Conservation (phyloP, 768 basidiomycete genomes). For the Boletellus emodensis region DNA sequence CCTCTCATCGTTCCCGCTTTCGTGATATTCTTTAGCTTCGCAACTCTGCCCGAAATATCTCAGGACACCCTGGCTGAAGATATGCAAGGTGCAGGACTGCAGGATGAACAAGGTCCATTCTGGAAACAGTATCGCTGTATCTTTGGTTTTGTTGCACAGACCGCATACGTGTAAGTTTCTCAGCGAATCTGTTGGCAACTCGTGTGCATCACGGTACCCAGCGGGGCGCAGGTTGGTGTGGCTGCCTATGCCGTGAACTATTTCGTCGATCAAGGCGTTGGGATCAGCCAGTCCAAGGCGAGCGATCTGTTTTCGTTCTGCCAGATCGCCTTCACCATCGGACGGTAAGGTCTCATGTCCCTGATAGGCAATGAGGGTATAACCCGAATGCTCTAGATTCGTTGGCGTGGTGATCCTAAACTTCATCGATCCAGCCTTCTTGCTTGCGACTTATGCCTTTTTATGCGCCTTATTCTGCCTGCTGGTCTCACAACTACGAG, state of each 20-base stretch:
- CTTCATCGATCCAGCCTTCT: constrained; percentile 60
- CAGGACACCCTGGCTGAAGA: constrained; percentile 59
- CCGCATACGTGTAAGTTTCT: constrained; percentile 52
- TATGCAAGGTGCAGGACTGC: constrained; percentile 39
- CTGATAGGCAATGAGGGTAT: background rate
- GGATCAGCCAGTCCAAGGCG: constrained; percentile 47
- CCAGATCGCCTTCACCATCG: constrained; percentile 63
- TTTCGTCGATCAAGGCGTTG: constrained; percentile 58
- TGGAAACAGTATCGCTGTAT: constrained; percentile 67
- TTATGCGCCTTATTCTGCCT: constrained; percentile 51
- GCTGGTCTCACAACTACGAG: constrained; percentile 46
- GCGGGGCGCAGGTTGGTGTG: constrained; percentile 64
- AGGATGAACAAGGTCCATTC: constrained; percentile 50
- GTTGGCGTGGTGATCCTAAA: constrained; percentile 57
- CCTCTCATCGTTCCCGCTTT: background rate
- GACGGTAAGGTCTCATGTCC: constrained; percentile 38
- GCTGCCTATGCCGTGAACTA: constrained; percentile 69
- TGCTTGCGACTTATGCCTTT: constrained; percentile 52
- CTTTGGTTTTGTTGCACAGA: constrained; percentile 73
- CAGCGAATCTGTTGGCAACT: background rate
- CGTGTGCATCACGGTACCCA: constrained; percentile 13
- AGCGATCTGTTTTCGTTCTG: constrained; percentile 69
- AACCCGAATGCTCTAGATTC: constrained; percentile 41
- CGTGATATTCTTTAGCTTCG: constrained; percentile 44
- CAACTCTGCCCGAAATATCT: constrained; percentile 64